Evolutionary conservation across 2,329 filamentous ascomycete species (phyloP), one percentile per base, ranked within the genome.

Genomic region (Rhexocercosporidium sp.): DNA sequence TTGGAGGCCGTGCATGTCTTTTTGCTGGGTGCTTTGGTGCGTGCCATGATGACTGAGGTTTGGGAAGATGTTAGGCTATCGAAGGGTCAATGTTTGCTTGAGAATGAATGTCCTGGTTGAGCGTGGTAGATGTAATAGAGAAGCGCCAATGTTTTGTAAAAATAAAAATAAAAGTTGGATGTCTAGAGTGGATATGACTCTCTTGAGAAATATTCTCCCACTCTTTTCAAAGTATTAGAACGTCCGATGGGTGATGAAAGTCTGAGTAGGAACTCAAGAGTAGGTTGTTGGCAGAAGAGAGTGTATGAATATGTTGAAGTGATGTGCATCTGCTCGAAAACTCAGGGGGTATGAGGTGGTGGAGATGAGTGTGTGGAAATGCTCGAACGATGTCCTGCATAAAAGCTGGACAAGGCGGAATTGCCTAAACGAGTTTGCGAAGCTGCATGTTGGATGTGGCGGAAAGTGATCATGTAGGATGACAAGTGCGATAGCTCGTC

Each of bases 1-100:
- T 46, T 66, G 1, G 60, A 9, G 5, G 53, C n/a, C 1, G 31
- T 7, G 20, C 51, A 59, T 25, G 44, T 5, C 12, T 41, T 62
- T 51, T 59, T 67, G 46, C 16, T 20, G n/a, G 49, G 29, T 16
- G 29, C 29, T 27, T 57, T 47, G 27, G 61, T 8, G 46, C 46
- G 49, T 47, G 49, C 47, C 61, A 56, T 57, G 16, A 6, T 46
- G 41, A 11, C 6, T n/a, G 25, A 8, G 22, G 25, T 22, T 46
- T 14, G 25, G n/a, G 25, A 29, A 47, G 22, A 47, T 47, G 9
- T n/a, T 47, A n/a, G 7, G 41, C 44, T 57, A 5, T 39, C 6
- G 37, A 2, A 7, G 14, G 16, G 11, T 57, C 11, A 39, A n/a
- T 16, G 20, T 25, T 39, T 41, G 29, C 1, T 39, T 20, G 29